Evolutionary conservation across 1,139 yeast species (phyloP), one percentile per base, ranked within the genome.

Genomic region (Saccharomyces hybrid): DNA sequence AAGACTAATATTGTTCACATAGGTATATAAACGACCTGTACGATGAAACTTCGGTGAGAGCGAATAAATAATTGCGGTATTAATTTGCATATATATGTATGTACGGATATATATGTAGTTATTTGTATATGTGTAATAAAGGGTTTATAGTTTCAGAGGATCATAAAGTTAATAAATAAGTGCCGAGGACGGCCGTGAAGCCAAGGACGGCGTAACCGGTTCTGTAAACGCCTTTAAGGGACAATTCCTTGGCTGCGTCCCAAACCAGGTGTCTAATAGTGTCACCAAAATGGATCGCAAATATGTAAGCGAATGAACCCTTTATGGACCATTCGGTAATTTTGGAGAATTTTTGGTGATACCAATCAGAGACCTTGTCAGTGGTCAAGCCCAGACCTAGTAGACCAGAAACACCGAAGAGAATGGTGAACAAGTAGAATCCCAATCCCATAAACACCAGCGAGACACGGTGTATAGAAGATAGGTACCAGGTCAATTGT

Each of bases 261-360:
- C 97, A 90, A 57, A 87, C 68, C 74, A 89, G 76, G 72, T 90
- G 98, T 79, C 98, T 86, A 61, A 90, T 59, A 66, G 97, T 97
- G 73, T 90, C 91, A 72, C 76, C 80, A 51, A 78, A 67, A 73
- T 90, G 98, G 84, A 79, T 89, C 51, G 85, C 85, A 72, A 91
- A 88, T 61, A 96, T 95, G 74, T 79, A 79, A 6, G 93, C 82
- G 68, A 84, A 81, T 48, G 80, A 66, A 51, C 85, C 83, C 77
- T 91, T 91, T 56, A 81, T 74, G 51, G 76, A 77, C 55, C 80
- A 63, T 74, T 89, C 87, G 51, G 76, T 76, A 56, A 75, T 75
- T 29, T 79, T 68, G 50, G 96, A 95, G 63, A 87, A 77, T 74
- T 73, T 56, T 76, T 77, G 67, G 74, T 69, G 66, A 61, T 70